These are phyloP conservation scores for Ogataea neopini DNA, from an alignment of 805 yeast species.

Conservation along the genomic window DNA sequence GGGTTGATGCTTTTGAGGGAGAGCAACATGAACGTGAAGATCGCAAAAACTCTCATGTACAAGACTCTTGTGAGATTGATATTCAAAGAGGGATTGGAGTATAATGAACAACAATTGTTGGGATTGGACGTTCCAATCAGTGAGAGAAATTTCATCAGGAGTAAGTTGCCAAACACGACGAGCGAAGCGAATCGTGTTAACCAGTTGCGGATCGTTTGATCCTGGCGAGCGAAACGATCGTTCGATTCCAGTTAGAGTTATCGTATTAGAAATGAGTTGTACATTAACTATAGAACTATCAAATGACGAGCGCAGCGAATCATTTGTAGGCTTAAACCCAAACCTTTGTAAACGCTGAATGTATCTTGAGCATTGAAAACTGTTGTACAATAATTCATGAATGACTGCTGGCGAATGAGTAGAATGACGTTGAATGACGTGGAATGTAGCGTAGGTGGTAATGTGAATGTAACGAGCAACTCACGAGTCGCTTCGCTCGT, in stretches of 20 bases:
- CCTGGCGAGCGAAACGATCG: no score
- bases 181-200: neutral
- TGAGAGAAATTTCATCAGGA: constrained; percentile 40
- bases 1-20: constrained; percentile 45
- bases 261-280: no score
- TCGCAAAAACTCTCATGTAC: constrained; percentile 56
- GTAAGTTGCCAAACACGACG: constrained; percentile 22
- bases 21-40: constrained; percentile 39
- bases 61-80: constrained; percentile 47
- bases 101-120: constrained; percentile 37
- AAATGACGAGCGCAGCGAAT: neutral
- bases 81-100: constrained; percentile 31
- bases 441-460: no score
- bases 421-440: no score
- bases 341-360: no score
- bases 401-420: no score
- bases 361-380: no score
- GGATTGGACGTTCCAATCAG: constrained; percentile 47
- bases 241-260: no score
- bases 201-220: no score
- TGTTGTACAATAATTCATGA: no score
- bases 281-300: no score
- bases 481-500: neutral
- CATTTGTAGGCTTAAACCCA: neutral
- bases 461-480: neutral